Evolutionary conservation across 805 yeast species (phyloP).

Genomic region (Cyberlindnera mississippiensis): DNA sequence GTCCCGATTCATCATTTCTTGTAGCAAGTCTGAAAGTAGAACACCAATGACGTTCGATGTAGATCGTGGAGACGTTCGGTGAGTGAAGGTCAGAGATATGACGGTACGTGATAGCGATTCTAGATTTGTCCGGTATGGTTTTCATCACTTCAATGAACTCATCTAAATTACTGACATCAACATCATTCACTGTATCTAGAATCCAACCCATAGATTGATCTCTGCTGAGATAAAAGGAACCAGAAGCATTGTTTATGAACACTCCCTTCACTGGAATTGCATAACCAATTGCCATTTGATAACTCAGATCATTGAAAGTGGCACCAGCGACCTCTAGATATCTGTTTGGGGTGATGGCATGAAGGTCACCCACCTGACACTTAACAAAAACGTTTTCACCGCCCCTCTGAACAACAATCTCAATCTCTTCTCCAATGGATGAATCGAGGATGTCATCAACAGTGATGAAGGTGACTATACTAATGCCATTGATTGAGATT

Average conservation of each 20-base stretch:
- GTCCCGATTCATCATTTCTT: constrained; percentile 52
- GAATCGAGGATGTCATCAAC: constrained; percentile 83
- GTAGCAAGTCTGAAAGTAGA: constrained; percentile 65
- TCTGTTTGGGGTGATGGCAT: constrained; percentile 75
- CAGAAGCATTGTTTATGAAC: constrained; percentile 70
- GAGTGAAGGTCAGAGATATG: constrained; percentile 81
- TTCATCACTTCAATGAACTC: constrained; percentile 76
- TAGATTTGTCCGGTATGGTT: constrained; percentile 67
- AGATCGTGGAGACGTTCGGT: constrained; percentile 59
- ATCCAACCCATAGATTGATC: constrained; percentile 75
- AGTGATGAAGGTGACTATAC: constrained; percentile 65
- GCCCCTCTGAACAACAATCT: constrained; percentile 66
- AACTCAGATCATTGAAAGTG: constrained; percentile 77
- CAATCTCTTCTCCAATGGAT: constrained; percentile 55
- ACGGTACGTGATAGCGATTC: constrained; percentile 67
- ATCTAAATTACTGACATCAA: constrained; percentile 69
- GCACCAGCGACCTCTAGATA: constrained; percentile 85
- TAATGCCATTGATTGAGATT: constrained; percentile 62
- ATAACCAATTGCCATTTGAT: constrained; percentile 82
- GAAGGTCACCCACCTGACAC: constrained; percentile 69
- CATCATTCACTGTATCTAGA: constrained; percentile 71
- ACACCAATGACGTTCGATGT: constrained; percentile 84
- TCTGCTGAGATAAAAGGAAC: constrained; percentile 61
- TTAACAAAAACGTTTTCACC: constrained; percentile 51
- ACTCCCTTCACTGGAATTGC: constrained; percentile 86